Percentiles rank a stretch among this genome's conserved stretches.
Conservation (phyloP, 176 grass and related monocot genomes). For the Avena insularis region DNA sequence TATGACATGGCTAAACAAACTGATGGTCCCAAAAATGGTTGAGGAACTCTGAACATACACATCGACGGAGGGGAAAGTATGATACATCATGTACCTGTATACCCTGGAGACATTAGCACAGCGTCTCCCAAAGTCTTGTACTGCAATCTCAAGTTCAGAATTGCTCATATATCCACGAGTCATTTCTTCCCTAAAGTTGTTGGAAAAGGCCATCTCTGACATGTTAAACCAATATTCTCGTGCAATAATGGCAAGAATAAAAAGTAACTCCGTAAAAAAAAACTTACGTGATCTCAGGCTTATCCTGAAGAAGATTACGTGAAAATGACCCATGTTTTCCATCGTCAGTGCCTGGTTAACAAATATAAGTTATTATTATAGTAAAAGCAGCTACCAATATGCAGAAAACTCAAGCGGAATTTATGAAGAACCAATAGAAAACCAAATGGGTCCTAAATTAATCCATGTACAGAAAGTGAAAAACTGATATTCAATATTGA, state of each 20-base stretch:
- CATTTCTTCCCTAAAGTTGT: conserved; percentile 71
- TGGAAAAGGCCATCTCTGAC: not conserved
- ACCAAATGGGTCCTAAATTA: not conserved
- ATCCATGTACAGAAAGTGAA: not conserved
- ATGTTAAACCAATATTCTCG: not conserved
- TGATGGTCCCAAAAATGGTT: not conserved
- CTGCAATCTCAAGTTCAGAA: conserved; percentile 62
- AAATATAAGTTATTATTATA: not conserved
- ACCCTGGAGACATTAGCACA: conserved; percentile 80
- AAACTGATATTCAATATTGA: not conserved
- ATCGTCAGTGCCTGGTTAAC: not conserved
- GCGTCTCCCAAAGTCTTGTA: conserved; percentile 62
- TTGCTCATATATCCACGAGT: conserved; percentile 75
- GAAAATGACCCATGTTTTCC: conserved; percentile 26
- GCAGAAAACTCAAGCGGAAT: not conserved
- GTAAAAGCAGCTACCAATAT: not conserved
- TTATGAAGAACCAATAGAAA: not conserved
- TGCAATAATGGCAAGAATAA: not conserved
- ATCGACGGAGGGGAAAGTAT: conserved; percentile 7
- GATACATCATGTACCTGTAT: conserved; percentile 77
- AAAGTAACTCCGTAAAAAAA: not conserved
- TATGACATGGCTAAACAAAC: conserved; percentile 24
- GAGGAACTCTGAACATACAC: not conserved
- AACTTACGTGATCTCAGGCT: conserved; percentile 65
- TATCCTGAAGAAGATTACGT: conserved; percentile 55